Conservation (phyloP, 306 rosid genomes). For the barrel medic (Medicago truncatula) region DNA sequence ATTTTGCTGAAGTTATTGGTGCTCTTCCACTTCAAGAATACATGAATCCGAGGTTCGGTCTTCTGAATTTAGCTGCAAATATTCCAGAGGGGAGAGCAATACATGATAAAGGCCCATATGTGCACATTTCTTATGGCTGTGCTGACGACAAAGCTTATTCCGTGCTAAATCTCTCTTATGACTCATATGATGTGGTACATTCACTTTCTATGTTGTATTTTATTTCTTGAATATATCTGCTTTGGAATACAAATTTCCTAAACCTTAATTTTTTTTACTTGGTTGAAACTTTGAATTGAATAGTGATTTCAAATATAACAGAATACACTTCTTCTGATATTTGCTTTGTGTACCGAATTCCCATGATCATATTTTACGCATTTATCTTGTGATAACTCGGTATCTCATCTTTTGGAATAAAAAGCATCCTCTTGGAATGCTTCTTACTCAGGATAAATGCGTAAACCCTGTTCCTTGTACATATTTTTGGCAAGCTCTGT, state of each 20-base stretch:
- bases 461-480: slow-evolving; percentile 23
- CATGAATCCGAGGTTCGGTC: slow-evolving; percentile 89
- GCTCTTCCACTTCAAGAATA: slow-evolving; percentile 89
- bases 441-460: slow-evolving; percentile 20
- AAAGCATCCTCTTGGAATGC: slow-evolving; percentile 19
- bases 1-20: slow-evolving; percentile 74
- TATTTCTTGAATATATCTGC: slow-evolving; percentile 17
- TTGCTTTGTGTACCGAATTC: not conserved
- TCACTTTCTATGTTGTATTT: slow-evolving; percentile 36
- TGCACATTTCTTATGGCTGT: slow-evolving; percentile 77
- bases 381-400: slow-evolving; percentile 35
- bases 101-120: slow-evolving; percentile 82
- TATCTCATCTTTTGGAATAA: slow-evolving; percentile 31
- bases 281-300: not conserved
- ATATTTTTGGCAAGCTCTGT: slow-evolving; percentile 9
- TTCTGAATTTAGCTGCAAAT: slow-evolving; percentile 82
- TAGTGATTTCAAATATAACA: not conserved
- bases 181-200: slow-evolving; percentile 81
- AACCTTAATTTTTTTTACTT: not conserved
- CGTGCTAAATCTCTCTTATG: slow-evolving; percentile 72
- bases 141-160: slow-evolving; percentile 68
- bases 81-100: slow-evolving; percentile 70
- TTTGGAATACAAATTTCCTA: not conserved
- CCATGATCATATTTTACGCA: slow-evolving; percentile 29
- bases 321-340: not conserved